Conservation (phyloP, 179 eudicot genomes). For the Nepenthes alata region DNA sequence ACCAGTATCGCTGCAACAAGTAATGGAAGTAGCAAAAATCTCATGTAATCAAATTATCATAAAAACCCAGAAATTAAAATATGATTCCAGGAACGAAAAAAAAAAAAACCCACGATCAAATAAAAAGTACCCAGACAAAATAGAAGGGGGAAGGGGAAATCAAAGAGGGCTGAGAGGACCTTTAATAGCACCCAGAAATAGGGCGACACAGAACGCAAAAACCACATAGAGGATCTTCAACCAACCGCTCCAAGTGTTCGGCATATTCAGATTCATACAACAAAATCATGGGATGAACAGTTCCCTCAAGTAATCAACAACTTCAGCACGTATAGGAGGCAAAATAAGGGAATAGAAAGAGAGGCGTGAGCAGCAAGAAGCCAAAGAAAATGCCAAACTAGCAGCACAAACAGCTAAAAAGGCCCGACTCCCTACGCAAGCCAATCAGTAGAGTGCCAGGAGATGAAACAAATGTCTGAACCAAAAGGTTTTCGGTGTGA, state of each 20-base stretch:
- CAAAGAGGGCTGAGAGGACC: slow-evolving; percentile 19
- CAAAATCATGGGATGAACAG: no score
- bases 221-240: slow-evolving; percentile 45
- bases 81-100: neutral
- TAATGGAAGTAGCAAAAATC: neutral
- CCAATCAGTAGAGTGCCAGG: no score
- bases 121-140: neutral
- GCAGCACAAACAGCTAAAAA: no score
- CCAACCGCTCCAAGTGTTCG: slow-evolving; percentile 21
- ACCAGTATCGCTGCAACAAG: slow-evolving; percentile 53
- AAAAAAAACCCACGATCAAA: neutral
- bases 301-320: no score
- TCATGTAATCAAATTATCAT: neutral
- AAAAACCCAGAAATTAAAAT: neutral
- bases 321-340: no score
- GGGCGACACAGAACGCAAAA: slow-evolving; percentile 58
- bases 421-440: no score
- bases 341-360: no score
- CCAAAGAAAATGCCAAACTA: no score
- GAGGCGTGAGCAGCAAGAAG: no score
- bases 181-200: slow-evolving; percentile 66
- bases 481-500: no score
- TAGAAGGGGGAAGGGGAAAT: no score
- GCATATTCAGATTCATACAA: slow-evolving; percentile 16
- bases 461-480: no score